Evolutionary conservation across 78 protist species (phyloP), one percentile per base, ranked within the genome.

Genomic region (Andalucia godoyi): DNA sequence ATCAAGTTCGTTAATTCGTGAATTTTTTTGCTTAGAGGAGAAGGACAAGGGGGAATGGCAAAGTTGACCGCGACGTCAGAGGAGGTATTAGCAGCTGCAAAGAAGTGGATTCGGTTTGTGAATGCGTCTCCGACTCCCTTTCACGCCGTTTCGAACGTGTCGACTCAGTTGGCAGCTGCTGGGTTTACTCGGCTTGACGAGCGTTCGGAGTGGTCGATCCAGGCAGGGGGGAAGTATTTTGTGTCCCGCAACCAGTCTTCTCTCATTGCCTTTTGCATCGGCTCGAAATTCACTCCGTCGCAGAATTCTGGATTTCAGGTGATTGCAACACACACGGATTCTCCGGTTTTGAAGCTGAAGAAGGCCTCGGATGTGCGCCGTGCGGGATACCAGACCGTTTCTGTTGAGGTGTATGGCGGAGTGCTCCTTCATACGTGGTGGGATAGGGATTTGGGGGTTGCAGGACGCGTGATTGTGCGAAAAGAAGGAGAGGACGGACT

Each of bases 371-470:
- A 54, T 0, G 70, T 46, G 13, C 72, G 73, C 54, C 41, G 30
- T 0, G 72, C 27, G 12, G 88, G 90, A 36, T 79, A 58, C 55
- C 8, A 63, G 33, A 71, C 70, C 49, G 76, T 92, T 36, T 89
- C 90, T 34, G 86, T 79, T 9, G 88, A 87, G 43, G 27, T 60
- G 27, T 93, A 93, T 74, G 97, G 97, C 57, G 97, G 97, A 30
- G 97, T 95, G 29, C 58, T 89, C 27, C 89, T 95, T 94, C 80
- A 84, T 71, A 89, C 97, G 34, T 93, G 97, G 97, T 86, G 89
- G 52, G 97, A 93, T 57, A 70, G 97, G 12, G 95, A 93, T 62
- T 72, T 93, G 38, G 54, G 86, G 13, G 50, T 93, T 4, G 92
- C 92, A 15, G 93, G 94, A 30, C 76, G 92, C 32, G 94, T 84